Evolutionary conservation across 2,329 filamentous ascomycete species (phyloP).

Genomic region (Ceratocystis papillata): DNA sequence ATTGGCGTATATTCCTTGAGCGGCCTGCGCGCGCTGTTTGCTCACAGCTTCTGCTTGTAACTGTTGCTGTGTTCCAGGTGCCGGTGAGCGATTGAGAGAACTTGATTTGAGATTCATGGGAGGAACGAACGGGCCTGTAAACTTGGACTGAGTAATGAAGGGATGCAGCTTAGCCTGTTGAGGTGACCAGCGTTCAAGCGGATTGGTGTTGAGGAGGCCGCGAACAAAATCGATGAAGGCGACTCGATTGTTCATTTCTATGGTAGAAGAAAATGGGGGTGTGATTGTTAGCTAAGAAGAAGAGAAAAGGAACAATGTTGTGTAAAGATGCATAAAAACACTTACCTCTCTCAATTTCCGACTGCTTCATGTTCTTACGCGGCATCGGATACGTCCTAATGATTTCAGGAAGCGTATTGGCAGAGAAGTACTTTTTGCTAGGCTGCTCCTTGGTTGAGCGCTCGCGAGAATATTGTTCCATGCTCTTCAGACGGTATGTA

Average conservation of each 20-base stretch:
- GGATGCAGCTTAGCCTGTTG: conserved; percentile 95
- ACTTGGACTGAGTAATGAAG: conserved; percentile 98
- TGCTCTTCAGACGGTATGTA: conserved; percentile 84
- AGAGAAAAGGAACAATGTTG: not conserved
- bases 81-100: conserved; percentile 73
- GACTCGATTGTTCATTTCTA: conserved; percentile 96
- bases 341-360: conserved; percentile 86
- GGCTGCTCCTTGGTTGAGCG: conserved; percentile 96
- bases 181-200: conserved; percentile 91
- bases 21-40: conserved; percentile 73
- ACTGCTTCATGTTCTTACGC: conserved; percentile 97
- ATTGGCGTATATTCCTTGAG: conserved; percentile 55
- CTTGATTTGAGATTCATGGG: conserved; percentile 93
- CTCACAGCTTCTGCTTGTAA: conserved; percentile 88
- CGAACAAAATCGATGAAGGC: conserved; percentile 98
- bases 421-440: conserved; percentile 98
- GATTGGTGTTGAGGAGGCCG: conserved; percentile 85
- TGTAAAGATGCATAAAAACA: not conserved
- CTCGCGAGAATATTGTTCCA: conserved; percentile 95
- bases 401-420: conserved; percentile 86
- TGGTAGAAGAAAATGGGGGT: conserved; percentile 23
- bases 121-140: conserved; percentile 87
- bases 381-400: conserved; percentile 98
- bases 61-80: conserved; percentile 88
- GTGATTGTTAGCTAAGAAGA: not conserved